These are phyloP conservation scores for Metarhizium anisopliae DNA, from an alignment of 2,329 filamentous ascomycete species.

Conservation along the genomic window DNA sequence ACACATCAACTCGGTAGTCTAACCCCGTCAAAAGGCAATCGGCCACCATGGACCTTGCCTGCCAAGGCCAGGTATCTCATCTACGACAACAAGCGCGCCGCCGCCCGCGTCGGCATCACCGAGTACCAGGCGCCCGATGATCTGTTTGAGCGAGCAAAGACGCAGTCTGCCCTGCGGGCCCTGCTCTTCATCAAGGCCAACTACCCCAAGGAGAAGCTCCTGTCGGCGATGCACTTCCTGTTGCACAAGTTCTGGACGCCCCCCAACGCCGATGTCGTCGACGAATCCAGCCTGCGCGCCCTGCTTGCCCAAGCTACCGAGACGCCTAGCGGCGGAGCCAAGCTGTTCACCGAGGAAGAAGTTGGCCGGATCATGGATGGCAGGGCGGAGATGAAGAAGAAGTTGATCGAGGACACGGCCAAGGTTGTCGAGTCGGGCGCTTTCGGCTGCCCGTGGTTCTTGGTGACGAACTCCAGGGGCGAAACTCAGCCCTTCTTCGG, in stretches of 20 bases:
- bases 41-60: constrained; percentile 62
- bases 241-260: constrained; percentile 55
- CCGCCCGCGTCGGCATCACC: constrained; percentile 27
- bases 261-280: constrained; percentile 48
- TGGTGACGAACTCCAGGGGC: constrained; percentile 51
- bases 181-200: constrained; percentile 57
- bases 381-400: constrained; percentile 34
- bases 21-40: constrained; percentile 47
- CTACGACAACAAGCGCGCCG: constrained; percentile 31
- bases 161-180: constrained; percentile 51
- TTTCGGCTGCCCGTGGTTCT: constrained; percentile 71
- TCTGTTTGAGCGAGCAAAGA: constrained; percentile 34
- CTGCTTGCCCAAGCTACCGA: constrained; percentile 24
- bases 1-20: background rate
- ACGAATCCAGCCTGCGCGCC: constrained; percentile 41
- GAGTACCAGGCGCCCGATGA: constrained; percentile 29
- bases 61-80: constrained; percentile 54
- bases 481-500: constrained; percentile 64
- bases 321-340: constrained; percentile 12
- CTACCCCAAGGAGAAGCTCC: constrained; percentile 39
- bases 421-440: constrained; percentile 56
- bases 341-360: constrained; percentile 41
- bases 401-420: constrained; percentile 48
- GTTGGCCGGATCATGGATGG: constrained; percentile 46
- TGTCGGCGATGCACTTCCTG: constrained; percentile 43